These are phyloP conservation scores for Mrakiaceae sp. DNA, from an alignment of 1,284 basidiomycete genomes.

Conservation along the genomic window DNA sequence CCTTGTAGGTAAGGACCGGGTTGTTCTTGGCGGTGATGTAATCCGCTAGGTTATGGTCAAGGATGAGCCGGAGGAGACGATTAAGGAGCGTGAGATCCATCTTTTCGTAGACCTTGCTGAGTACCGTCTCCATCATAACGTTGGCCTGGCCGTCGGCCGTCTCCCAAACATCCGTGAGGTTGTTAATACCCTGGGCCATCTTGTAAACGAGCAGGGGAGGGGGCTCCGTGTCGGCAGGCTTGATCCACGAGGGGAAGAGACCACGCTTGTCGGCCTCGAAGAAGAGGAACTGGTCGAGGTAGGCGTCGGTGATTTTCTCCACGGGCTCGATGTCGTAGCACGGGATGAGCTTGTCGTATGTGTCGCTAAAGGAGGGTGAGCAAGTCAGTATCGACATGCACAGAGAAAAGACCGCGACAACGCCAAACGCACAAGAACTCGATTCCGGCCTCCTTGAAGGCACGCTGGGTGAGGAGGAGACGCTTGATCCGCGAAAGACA, in stretches of 20 bases:
- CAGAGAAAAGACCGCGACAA: too few relatives aligned
- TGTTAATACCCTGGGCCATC: slow-evolving; percentile 47
- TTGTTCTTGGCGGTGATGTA: slow-evolving; percentile 99
- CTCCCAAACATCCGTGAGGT: slow-evolving; percentile 83
- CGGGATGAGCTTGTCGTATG: slow-evolving; percentile 93
- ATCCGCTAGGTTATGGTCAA: slow-evolving; percentile 94
- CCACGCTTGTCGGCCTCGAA: slow-evolving; percentile 87
- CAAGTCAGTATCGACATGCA: not conserved
- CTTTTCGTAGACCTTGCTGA: slow-evolving; percentile 95
- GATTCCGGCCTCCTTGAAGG: slow-evolving; percentile 96
- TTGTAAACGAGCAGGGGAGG: slow-evolving; percentile 94
- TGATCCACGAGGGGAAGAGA: slow-evolving; percentile 94
- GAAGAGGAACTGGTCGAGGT: slow-evolving; percentile 43
- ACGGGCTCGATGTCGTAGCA: slow-evolving; percentile 97
- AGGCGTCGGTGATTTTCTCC: slow-evolving; percentile 96
- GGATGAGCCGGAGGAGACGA: slow-evolving; percentile 79
- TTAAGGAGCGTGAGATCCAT: slow-evolving; percentile 89
- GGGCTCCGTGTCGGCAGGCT: slow-evolving; percentile 90
- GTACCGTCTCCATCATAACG: slow-evolving; percentile 93
- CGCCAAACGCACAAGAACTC: slow-evolving; percentile 36
- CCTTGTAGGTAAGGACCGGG: slow-evolving; percentile 83
- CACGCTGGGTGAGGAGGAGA: slow-evolving; percentile 82
- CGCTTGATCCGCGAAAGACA: slow-evolving; percentile 91
- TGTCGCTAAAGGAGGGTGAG: slow-evolving; percentile 44
- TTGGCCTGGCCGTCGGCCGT: slow-evolving; percentile 91